These are phyloP conservation scores for Gossypium aridum DNA, from an alignment of 441 rosid genomes.

Conservation along the genomic window DNA sequence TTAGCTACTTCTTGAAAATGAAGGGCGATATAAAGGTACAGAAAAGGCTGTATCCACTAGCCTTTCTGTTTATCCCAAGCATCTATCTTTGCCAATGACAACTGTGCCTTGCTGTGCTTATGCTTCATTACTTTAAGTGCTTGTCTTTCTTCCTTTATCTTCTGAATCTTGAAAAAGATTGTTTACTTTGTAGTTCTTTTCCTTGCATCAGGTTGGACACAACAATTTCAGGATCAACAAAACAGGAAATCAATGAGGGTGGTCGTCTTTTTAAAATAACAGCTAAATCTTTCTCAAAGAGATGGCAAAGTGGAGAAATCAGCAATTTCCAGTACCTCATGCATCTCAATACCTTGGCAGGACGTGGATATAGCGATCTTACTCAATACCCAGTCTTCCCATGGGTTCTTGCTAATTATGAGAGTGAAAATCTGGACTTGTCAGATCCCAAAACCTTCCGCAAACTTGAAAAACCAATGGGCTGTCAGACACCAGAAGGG, in stretches of 20 bases:
- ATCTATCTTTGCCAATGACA: not conserved
- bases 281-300: constrained; percentile 98
- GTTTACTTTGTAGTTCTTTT: constrained; percentile 8
- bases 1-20: not conserved
- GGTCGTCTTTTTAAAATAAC: constrained; percentile 84
- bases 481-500: constrained; percentile 97
- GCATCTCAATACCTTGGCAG: constrained; percentile 99
- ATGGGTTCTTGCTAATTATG: constrained; percentile 98
- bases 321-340: constrained; percentile 99
- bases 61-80: not conserved
- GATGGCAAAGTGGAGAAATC: constrained; percentile 99
- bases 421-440: constrained; percentile 80
- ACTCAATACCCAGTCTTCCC: constrained; percentile 99
- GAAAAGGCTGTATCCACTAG: not conserved
- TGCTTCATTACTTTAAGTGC: not conserved
- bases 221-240: constrained; percentile 91
- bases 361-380: constrained; percentile 99
- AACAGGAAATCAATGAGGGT: constrained; percentile 91
- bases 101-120: not conserved
- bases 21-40: not conserved
- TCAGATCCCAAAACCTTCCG: constrained; percentile 90
- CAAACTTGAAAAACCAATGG: constrained; percentile 97
- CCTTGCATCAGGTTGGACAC: constrained; percentile 77
- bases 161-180: not conserved
- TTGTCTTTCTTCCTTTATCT: not conserved